Conservation (phyloP, 768 basidiomycete genomes). For the Fibroporia radiculosa region DNA sequence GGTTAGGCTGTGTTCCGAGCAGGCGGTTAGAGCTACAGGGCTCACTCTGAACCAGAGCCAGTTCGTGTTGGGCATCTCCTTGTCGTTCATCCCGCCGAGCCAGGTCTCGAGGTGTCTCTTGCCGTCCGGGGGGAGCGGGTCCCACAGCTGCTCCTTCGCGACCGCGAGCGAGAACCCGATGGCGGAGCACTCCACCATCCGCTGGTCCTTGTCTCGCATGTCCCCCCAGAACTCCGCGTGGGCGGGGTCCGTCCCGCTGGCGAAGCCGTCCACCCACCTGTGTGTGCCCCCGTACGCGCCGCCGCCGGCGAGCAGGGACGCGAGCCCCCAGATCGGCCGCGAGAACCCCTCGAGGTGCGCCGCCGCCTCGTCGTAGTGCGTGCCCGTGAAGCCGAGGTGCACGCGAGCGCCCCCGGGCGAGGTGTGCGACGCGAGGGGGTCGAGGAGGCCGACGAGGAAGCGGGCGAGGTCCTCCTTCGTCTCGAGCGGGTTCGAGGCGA, state of each 20-base stretch:
- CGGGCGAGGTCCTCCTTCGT: slow-evolving; percentile 51
- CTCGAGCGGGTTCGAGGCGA: slow-evolving; percentile 50
- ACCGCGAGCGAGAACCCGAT: slow-evolving; percentile 67
- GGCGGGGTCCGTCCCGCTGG: slow-evolving; percentile 59
- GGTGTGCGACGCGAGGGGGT: slow-evolving; percentile 61
- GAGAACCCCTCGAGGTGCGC: slow-evolving; percentile 74
- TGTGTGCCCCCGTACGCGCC: slow-evolving; percentile 48
- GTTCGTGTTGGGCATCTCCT: slow-evolving; percentile 79
- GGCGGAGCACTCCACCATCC: slow-evolving; percentile 78
- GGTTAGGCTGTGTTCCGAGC: not conserved
- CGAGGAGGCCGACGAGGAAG: slow-evolving; percentile 52
- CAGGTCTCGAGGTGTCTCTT: slow-evolving; percentile 52
- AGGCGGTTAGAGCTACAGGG: not conserved
- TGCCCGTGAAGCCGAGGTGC: slow-evolving; percentile 60
- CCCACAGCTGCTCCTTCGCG: slow-evolving; percentile 57
- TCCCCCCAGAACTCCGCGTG: slow-evolving; percentile 70
- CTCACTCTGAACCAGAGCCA: slow-evolving; percentile 77
- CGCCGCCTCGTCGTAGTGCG: slow-evolving; percentile 66
- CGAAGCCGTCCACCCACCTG: slow-evolving; percentile 60
- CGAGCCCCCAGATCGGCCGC: slow-evolving; percentile 69
- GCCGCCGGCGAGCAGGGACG: slow-evolving; percentile 58
- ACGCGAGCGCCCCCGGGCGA: slow-evolving; percentile 68
- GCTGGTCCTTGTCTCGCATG: slow-evolving; percentile 67
- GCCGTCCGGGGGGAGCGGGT: slow-evolving; percentile 43
- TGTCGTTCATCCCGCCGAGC: slow-evolving; percentile 73